Conservation (phyloP, 495 filamentous ascomycete species). For the Cryomyces minteri region DNA sequence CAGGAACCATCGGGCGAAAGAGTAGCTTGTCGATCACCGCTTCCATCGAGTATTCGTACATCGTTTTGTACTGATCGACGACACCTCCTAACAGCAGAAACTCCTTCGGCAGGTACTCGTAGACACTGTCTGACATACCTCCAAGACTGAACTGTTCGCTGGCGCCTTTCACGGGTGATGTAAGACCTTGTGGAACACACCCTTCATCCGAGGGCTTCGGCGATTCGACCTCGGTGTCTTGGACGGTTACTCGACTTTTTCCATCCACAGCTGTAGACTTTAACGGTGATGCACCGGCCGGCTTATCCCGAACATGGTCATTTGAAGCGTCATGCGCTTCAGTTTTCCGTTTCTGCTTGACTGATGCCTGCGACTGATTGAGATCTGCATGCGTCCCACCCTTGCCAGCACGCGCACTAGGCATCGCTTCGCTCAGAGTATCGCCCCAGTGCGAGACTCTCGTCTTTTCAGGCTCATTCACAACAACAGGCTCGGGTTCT, state of each 20-base stretch:
- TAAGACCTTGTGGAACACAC: conserved; percentile 19
- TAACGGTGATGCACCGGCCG: not conserved
- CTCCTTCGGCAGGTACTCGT: conserved; percentile 87
- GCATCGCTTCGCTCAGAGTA: not conserved
- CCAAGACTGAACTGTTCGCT: conserved; percentile 52
- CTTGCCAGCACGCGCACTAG: too few relatives aligned
- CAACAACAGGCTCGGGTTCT: not conserved
- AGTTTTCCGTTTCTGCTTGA: not conserved
- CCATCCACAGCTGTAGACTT: not conserved
- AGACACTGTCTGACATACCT: conserved; percentile 73
- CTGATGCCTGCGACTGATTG: too few relatives aligned
- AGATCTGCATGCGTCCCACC: too few relatives aligned
- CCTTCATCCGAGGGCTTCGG: not conserved
- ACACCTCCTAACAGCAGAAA: conserved; percentile 65
- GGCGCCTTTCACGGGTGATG: conserved; percentile 3
- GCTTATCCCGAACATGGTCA: too few relatives aligned
- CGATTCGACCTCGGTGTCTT: not conserved
- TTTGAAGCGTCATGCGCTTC: too few relatives aligned
- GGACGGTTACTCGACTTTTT: not conserved
- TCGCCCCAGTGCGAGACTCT: conserved; percentile 1
- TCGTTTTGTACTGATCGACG: conserved; percentile 57
- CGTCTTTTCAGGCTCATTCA: not conserved
- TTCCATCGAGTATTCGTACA: conserved; percentile 61
- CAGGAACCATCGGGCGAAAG: conserved; percentile 68
- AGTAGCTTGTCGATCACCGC: conserved; percentile 58